Percentiles rank a stretch among this genome's conserved stretches.
Conservation (phyloP, 2,329 filamentous ascomycete species). For the Cladosporium sp. region DNA sequence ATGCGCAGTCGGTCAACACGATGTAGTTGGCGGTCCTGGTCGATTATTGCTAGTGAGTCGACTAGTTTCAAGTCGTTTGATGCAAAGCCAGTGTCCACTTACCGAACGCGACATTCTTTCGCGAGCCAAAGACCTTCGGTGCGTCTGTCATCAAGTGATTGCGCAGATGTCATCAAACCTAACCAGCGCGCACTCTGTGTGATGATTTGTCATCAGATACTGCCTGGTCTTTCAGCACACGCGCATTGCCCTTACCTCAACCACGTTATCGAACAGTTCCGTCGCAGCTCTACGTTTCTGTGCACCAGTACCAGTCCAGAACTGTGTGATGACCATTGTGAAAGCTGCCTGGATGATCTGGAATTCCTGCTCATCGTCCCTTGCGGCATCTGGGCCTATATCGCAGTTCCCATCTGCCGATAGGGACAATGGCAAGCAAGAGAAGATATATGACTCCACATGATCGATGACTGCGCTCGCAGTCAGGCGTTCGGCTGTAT, state of each 20-base stretch:
- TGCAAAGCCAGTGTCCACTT: background rate
- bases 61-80: background rate
- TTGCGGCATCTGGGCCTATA: background rate
- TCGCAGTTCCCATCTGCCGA: background rate
- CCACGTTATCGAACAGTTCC: background rate
- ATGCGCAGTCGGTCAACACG: slow-evolving; percentile 19
- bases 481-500: slow-evolving; percentile 11
- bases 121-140: background rate
- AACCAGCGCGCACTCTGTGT: background rate
- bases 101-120: background rate
- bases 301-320: background rate
- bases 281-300: slow-evolving; percentile 11
- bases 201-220: background rate
- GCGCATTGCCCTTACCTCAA: background rate
- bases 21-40: background rate
- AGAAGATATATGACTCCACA: background rate
- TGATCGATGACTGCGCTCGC: background rate
- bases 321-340: background rate
- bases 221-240: background rate
- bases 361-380: background rate
- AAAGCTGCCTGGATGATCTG: background rate
- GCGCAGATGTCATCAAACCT: background rate
- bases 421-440: background rate
- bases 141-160: background rate
- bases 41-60: background rate